These are phyloP conservation scores for Arthrinium phaeospermum DNA, from an alignment of 2,329 filamentous ascomycete species.

Conservation along the genomic window DNA sequence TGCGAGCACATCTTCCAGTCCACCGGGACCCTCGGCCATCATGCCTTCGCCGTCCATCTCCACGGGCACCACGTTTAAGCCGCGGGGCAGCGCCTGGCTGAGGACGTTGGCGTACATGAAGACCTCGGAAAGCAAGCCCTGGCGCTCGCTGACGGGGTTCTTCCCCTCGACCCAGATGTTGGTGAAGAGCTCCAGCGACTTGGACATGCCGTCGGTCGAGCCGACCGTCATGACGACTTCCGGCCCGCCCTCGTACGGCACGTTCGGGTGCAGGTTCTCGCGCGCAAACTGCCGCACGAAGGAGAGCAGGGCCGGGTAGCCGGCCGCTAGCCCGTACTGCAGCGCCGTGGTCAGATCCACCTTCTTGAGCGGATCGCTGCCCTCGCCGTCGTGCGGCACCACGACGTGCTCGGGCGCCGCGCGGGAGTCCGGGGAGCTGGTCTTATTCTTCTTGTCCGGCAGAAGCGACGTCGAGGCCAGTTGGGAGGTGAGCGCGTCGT, in stretches of 20 bases:
- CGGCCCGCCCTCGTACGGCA: slow-evolving; percentile 78
- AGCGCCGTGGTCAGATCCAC: slow-evolving; percentile 83
- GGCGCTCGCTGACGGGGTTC: slow-evolving; percentile 70
- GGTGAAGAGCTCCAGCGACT: slow-evolving; percentile 76
- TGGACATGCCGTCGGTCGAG: slow-evolving; percentile 83
- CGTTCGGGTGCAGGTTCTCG: slow-evolving; percentile 78
- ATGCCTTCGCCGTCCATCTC: slow-evolving; percentile 82
- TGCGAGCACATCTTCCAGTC: slow-evolving; percentile 76
- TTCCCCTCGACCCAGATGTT: slow-evolving; percentile 75
- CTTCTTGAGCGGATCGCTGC: slow-evolving; percentile 66
- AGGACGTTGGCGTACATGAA: slow-evolving; percentile 83
- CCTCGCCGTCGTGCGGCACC: slow-evolving; percentile 62
- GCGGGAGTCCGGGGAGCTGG: slow-evolving; percentile 31
- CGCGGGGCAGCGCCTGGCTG: slow-evolving; percentile 68
- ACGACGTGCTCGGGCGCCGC: slow-evolving; percentile 60
- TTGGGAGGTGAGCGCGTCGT: slow-evolving; percentile 42
- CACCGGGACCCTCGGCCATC: slow-evolving; percentile 73
- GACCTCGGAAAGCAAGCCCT: slow-evolving; percentile 79
- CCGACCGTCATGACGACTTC: slow-evolving; percentile 83
- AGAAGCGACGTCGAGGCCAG: slow-evolving; percentile 39
- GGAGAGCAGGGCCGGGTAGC: slow-evolving; percentile 78
- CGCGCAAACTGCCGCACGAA: slow-evolving; percentile 82
- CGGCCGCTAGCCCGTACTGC: slow-evolving; percentile 84
- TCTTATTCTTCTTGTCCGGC: slow-evolving; percentile 18
- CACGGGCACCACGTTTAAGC: slow-evolving; percentile 75